Conservation (phyloP, 495 filamentous ascomycete genomes). For the Trichoderma orchidacearum region DNA sequence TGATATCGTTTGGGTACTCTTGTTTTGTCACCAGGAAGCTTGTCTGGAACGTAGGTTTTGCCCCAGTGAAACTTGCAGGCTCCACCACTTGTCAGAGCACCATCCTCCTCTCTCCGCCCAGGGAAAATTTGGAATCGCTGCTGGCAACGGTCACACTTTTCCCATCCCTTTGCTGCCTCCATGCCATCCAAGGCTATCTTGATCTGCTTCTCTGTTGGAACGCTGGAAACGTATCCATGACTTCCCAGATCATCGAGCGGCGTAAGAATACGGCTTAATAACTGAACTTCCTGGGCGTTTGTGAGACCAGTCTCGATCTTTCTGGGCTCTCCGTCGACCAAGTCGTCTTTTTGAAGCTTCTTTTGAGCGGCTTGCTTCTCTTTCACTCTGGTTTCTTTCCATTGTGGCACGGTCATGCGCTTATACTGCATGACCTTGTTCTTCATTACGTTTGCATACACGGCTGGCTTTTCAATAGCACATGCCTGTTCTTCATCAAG, state of each 20-base stretch:
- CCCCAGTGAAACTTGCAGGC: slow-evolving; percentile 67
- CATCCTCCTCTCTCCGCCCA: slow-evolving; percentile 67
- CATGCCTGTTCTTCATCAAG: slow-evolving; percentile 75
- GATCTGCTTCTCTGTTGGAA: slow-evolving; percentile 48
- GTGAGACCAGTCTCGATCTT: slow-evolving; percentile 54
- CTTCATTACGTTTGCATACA: slow-evolving; percentile 76
- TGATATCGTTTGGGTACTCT: slow-evolving; percentile 45
- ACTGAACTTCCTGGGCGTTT: slow-evolving; percentile 48
- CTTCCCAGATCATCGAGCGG: slow-evolving; percentile 42
- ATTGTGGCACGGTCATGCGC: slow-evolving; percentile 55
- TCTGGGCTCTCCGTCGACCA: slow-evolving; percentile 17
- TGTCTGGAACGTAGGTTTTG: slow-evolving; percentile 39
- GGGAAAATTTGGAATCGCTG: slow-evolving; percentile 87
- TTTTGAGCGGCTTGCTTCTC: slow-evolving; percentile 12
- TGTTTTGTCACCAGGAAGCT: slow-evolving; percentile 22
- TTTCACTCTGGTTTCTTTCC: slow-evolving; percentile 38
- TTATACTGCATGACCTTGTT: slow-evolving; percentile 59
- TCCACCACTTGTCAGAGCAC: slow-evolving; percentile 62
- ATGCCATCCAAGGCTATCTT: slow-evolving; percentile 49
- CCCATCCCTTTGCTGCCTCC: slow-evolving; percentile 55
- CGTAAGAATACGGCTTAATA: slow-evolving; percentile 46
- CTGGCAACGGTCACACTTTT: slow-evolving; percentile 76
- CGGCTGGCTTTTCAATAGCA: slow-evolving; percentile 45
- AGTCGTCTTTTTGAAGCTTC: slow-evolving; percentile 6
- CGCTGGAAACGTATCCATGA: slow-evolving; percentile 60